phyloP scores from a whole-genome alignment of 2,329 filamentous ascomycete genomes.

The Sporothrix sp. region DNA sequence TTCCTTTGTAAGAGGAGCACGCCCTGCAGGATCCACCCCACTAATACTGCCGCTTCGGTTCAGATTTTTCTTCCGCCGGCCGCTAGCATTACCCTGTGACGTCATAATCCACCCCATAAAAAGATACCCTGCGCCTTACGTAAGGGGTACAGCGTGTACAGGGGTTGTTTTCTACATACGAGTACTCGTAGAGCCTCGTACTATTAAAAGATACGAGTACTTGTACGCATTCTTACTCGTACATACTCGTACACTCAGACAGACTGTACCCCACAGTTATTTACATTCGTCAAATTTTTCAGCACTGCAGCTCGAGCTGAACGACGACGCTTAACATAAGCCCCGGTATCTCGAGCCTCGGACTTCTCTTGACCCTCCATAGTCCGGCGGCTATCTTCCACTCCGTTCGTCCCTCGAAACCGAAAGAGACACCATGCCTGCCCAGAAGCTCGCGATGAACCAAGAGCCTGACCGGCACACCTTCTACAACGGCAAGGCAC shows the following conservation, averaged over 20 bases:
- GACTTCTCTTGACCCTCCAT: too few relatives aligned
- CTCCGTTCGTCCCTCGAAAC: background rate
- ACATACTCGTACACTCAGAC: too few relatives aligned
- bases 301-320: too few relatives aligned
- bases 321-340: too few relatives aligned
- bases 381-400: background rate
- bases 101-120: background rate
- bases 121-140: background rate
- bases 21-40: background rate
- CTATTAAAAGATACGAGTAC: too few relatives aligned
- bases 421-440: too few relatives aligned
- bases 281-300: too few relatives aligned
- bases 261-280: too few relatives aligned
- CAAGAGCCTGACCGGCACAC: conserved; percentile 43
- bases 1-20: background rate
- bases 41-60: background rate
- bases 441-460: conserved; percentile 7
- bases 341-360: too few relatives aligned
- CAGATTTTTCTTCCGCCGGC: background rate
- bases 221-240: background rate
- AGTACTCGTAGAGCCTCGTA: too few relatives aligned
- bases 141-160: background rate
- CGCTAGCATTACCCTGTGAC: background rate
- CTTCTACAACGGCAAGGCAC: conserved; percentile 64
- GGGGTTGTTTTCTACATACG: too few relatives aligned